Base-by-base conservation (phyloP, 768 basidiomycete species). In the Hygrocybe coccinea region DNA sequence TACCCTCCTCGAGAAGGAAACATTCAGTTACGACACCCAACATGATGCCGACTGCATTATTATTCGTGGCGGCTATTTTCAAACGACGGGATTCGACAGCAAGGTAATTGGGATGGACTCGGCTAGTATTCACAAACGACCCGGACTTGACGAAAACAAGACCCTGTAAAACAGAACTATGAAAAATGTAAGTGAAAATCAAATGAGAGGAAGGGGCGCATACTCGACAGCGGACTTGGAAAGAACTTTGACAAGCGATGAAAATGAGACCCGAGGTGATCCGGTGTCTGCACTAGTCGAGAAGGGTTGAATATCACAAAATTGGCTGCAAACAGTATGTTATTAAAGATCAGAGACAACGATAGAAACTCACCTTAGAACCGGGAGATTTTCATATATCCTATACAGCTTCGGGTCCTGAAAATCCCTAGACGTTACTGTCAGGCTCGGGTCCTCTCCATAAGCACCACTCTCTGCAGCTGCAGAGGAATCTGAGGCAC, bases 21-120 rank as follows among this genome's bases (percentile, higher is more conserved):
- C 51, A 45, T 2, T 57, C 56, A 5, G 56, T 57, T 7, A 53
- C 41, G 25, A 53, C 36, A 22, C 56, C 56, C 1, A 57, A 11
- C 56, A 57, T 57, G 10, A 57, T 38, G 2, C 52, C 52, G 8
- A 54, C 25, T 2, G 52, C 56, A 21, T 46, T 35, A 3, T 39
- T 21, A 9, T 46, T 54, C 9, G 50, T 47, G 17, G 19, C 44
- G 4, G 56, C 52, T 1, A 56, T 3, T 19, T 52, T 44, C 22
- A 51, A 7, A 5, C 50, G 35, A 11, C 14, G 17, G 5, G 29
- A 12, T 2, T 56, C 52, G 14, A 37, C 33, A 7, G 15, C n/a
- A 3, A 57, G 52, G 14, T 14, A 17, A 5, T 17, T 46, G 2
- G 56, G 56, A 33, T 54, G 15, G 1, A 57, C 37, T 14, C 56